Percentiles rank a stretch among this genome's conserved stretches.
These are phyloP conservation scores for Verticillium zaregamsianum DNA, from an alignment of 2,329 filamentous ascomycete species.

Conservation along the genomic window DNA sequence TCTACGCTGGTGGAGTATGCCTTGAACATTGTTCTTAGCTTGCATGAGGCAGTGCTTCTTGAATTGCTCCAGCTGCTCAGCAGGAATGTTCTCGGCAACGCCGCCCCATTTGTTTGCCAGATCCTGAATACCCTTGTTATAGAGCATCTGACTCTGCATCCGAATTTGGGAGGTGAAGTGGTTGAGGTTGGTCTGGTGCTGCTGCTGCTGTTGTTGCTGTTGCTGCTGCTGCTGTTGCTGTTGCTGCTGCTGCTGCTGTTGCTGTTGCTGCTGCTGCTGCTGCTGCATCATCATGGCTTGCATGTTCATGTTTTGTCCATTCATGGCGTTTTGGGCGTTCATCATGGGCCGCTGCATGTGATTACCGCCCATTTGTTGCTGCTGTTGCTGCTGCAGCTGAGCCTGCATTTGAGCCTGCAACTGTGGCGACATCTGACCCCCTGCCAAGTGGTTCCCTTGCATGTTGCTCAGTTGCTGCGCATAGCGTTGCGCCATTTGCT, in stretches of 20 bases:
- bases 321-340: constrained; percentile 35
- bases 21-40: constrained; percentile 31
- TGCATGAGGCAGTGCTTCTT: constrained; percentile 35
- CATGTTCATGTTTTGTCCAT: constrained; percentile 32
- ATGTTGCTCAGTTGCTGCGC: constrained; percentile 38
- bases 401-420: constrained; percentile 35
- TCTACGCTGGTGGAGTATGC: constrained; percentile 24
- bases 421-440: constrained; percentile 29
- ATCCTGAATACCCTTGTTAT: constrained; percentile 29
- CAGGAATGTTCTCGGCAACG: constrained; percentile 37
- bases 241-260: constrained; percentile 22
- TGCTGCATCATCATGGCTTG: constrained; percentile 33
- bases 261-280: constrained; percentile 23
- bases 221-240: constrained; percentile 23
- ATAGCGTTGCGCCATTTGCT: constrained; percentile 39
- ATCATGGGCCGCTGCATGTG: constrained; percentile 32
- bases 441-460: constrained; percentile 26
- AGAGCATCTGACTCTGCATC: constrained; percentile 32
- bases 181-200: constrained; percentile 23
- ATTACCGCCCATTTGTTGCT: constrained; percentile 30
- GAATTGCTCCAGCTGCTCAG: constrained; percentile 38
- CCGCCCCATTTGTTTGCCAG: constrained; percentile 35
- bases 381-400: constrained; percentile 20
- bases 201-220: constrained; percentile 28
- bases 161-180: constrained; percentile 23